phyloP scores from a whole-genome alignment of 2,329 filamentous ascomycete species.

The Scolecobasidium constrictum region DNA sequence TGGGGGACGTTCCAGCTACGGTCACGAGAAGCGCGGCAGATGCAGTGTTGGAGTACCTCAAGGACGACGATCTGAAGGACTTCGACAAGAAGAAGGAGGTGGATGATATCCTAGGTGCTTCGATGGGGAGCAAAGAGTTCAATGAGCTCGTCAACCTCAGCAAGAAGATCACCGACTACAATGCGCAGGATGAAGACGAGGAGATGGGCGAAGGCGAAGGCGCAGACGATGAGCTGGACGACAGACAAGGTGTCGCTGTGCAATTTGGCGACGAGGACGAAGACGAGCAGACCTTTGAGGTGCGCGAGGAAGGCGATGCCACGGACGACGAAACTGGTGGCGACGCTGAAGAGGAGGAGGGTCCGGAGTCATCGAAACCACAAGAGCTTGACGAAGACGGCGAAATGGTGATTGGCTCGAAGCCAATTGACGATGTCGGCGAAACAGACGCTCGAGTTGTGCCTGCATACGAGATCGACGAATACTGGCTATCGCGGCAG shows the following conservation, averaged over 20 bases:
- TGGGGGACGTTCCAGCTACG: slow-evolving; percentile 88
- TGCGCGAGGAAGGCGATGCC: slow-evolving; percentile 68
- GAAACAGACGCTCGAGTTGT: slow-evolving; percentile 40
- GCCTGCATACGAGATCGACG: slow-evolving; percentile 82
- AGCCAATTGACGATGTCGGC: slow-evolving; percentile 32
- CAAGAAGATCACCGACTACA: slow-evolving; percentile 98
- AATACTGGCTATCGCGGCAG: slow-evolving; percentile 92
- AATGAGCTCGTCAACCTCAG: slow-evolving; percentile 93
- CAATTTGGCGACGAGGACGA: slow-evolving; percentile 91
- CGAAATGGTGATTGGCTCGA: slow-evolving; percentile 75
- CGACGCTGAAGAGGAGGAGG: slow-evolving; percentile 38
- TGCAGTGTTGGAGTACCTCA: slow-evolving; percentile 79
- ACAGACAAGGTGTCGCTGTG: slow-evolving; percentile 91
- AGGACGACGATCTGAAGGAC: slow-evolving; percentile 92
- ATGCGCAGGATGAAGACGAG: slow-evolving; percentile 91
- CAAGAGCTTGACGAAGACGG: slow-evolving; percentile 45
- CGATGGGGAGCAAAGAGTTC: slow-evolving; percentile 80
- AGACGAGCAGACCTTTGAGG: slow-evolving; percentile 65
- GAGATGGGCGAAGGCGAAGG: slow-evolving; percentile 58
- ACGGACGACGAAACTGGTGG: slow-evolving; percentile 65
- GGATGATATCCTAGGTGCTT: slow-evolving; percentile 80
- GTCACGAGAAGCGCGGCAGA: slow-evolving; percentile 91
- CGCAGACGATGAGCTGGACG: slow-evolving; percentile 70
- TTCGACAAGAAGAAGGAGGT: slow-evolving; percentile 98
- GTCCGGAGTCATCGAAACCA: slow-evolving; percentile 32